phyloP scores from a whole-genome alignment of 352 stramenopile species.

The Phytophthora hybrid region DNA sequence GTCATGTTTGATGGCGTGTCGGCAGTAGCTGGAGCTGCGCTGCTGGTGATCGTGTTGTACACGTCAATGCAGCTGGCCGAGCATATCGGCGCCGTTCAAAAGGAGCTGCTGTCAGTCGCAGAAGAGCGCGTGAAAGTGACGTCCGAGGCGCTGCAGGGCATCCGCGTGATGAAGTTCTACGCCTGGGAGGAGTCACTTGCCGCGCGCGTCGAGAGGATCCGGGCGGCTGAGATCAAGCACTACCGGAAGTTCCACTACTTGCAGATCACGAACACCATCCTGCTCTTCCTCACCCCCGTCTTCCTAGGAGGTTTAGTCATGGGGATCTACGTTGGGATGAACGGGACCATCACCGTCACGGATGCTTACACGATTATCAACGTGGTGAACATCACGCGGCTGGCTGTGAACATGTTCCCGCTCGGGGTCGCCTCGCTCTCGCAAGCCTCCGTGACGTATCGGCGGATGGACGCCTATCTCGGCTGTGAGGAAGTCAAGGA shows the following conservation, averaged over 20 bases:
- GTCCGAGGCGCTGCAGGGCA: constrained; percentile 92
- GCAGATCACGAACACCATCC: constrained; percentile 59
- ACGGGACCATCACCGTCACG: constrained; percentile 50
- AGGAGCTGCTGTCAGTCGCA: constrained; percentile 45
- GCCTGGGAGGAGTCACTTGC: constrained; percentile 75
- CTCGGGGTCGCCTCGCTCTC: constrained; percentile 39
- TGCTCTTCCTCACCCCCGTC: constrained; percentile 55
- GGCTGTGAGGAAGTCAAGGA: constrained; percentile 29
- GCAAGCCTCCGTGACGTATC: constrained; percentile 37
- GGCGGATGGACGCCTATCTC: constrained; percentile 37
- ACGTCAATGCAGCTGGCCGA: constrained; percentile 24
- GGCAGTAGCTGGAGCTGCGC: constrained; percentile 21
- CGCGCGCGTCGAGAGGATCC: constrained; percentile 54
- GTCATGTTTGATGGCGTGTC: constrained; percentile 35
- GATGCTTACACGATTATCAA: constrained; percentile 54
- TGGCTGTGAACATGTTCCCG: constrained; percentile 41
- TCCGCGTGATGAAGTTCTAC: constrained; percentile 93
- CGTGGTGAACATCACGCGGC: constrained; percentile 47
- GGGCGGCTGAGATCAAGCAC: constrained; percentile 48
- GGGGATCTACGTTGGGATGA: constrained; percentile 46
- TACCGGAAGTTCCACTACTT: constrained; percentile 65
- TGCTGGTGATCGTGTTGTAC: constrained; percentile 36
- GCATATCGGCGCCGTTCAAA: constrained; percentile 25
- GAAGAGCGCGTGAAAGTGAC: constrained; percentile 92
- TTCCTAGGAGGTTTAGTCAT: constrained; percentile 51